Evolutionary conservation across 2,329 filamentous ascomycete species (phyloP), one percentile per base, ranked within the genome.

Genomic region (Talaromyces pinophilus): DNA sequence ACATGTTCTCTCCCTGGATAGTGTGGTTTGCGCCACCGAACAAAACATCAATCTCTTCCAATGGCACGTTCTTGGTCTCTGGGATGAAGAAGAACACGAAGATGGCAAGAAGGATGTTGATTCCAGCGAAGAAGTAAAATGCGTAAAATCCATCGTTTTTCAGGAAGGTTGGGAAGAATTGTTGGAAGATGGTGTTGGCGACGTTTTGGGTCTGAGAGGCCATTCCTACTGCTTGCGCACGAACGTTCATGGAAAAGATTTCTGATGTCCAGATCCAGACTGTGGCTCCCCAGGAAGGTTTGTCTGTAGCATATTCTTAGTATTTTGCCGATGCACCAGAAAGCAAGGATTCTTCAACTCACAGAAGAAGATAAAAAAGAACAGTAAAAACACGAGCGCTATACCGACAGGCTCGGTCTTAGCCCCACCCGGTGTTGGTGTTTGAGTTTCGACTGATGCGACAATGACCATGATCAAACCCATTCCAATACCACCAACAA

Each of bases 191-290:
- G 66, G 84, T 83, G 76, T 90, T 89, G 74, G 87, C 87, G 62
- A 90, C 85, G 73, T 90, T 87, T 69, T 87, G 85, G 68, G 81
- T 85, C 72, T 87, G 82, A 48, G 81, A 81, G 48, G 83, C 87
- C 88, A 90, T 90, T 64, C 87, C 88, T 15, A 90, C 87, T 42
- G 88, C 88, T 74, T 90, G 88, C 5, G 88, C 87, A 66, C 88
- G 87, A n/a, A 90, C 86, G 75, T 90, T 90, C 85, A 89, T 88
- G 63, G 84, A 87, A 80, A 90, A 90, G 67, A 90, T 81, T 70
- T 90, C 88, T 1, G 87, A 83, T 0, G 88, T 90, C 85, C 86
- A 90, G 74, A 90, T 90, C 88, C 88, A 91, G 19, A 87, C 86
- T 4, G 87, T 90, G 1, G 88, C 88, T 61, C 88, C 88, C 87